Base-by-base conservation (phyloP, 108 stramenopile species). In the Fragilariopsis cylindrus region DNA sequence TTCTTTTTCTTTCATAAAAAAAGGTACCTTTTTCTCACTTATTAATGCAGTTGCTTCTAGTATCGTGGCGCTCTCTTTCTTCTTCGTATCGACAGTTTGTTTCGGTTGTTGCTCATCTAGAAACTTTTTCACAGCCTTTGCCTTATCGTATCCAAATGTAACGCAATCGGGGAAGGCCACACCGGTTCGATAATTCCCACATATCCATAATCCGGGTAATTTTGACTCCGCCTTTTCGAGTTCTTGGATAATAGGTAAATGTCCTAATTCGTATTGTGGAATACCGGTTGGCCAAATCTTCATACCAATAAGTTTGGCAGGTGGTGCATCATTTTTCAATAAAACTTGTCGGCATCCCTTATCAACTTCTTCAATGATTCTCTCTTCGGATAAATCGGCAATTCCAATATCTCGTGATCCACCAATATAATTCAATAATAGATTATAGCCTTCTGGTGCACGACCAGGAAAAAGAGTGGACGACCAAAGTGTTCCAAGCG, bases 151-250 rank as follows among this genome's bases (percentile, higher is more conserved):
- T 16, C 96, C 98, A 81, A 92, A 98, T 42, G 86, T 92, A 11
- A 98, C 94, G 77, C 98, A 98, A 85, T 97, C 96, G 7, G 88
- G 89, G 75, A 98, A 96, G 40, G 96, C 96, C 13, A 98, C 97
- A 57, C 98, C 98, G 12, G 91, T 91, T 44, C 92, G 76, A 74
- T 97, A 98, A 77, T 97, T 98, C 15, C 98, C 96, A 71, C 92
- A 87, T 4, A 96, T 68, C 84, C 87, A 96, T 4, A 98, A 71
- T 44, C 98, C 98, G 76, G 78, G 67, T 21, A 69, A 19, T 69
- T 79, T 73, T 2, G 78, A 18, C 45, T 79, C 78, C 13, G 78
- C 78, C 15, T 68, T 39, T 73, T 79, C 72, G 5, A 79, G 67
- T 39, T 79, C 72, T 18, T 69, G n/a, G 42, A 79, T 60, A 3